Conservation (phyloP, 2,329 filamentous ascomycete species). For the Macrophomina phaseolina region DNA sequence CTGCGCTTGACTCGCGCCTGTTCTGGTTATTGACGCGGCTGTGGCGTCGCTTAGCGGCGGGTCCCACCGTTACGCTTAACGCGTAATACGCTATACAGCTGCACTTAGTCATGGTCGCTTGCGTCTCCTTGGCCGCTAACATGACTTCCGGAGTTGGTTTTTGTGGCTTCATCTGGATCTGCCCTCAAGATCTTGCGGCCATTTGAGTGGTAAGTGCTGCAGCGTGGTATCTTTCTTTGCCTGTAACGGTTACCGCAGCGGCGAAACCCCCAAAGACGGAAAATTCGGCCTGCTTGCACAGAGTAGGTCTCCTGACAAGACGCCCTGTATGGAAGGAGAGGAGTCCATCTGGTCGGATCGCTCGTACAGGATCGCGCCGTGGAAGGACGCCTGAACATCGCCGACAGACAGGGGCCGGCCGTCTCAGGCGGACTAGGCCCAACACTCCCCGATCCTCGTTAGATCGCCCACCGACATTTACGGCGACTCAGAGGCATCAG, state of each 20-base stretch:
- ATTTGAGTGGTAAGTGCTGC: too few relatives aligned
- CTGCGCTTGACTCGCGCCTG: background rate
- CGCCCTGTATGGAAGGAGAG: too few relatives aligned
- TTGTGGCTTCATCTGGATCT: too few relatives aligned
- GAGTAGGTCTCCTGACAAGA: too few relatives aligned
- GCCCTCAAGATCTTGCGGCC: too few relatives aligned
- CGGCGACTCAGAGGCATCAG: background rate
- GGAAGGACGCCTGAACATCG: background rate
- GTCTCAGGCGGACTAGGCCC: background rate
- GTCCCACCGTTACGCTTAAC: background rate
- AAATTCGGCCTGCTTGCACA: too few relatives aligned
- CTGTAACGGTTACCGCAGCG: too few relatives aligned
- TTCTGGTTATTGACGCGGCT: background rate
- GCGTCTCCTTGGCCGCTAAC: background rate
- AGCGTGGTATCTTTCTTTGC: too few relatives aligned
- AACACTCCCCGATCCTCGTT: background rate
- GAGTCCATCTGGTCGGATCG: background rate
- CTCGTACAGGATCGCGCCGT: background rate
- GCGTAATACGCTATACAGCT: background rate
- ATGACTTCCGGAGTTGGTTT: background rate
- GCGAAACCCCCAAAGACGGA: too few relatives aligned
- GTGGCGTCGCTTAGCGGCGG: background rate
- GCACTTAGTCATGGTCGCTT: background rate
- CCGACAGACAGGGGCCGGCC: background rate
- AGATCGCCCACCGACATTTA: background rate